Evolutionary conservation across 441 rosid species (phyloP), one percentile per base, ranked within the genome.

Genomic region (Gossypium gossypioides): DNA sequence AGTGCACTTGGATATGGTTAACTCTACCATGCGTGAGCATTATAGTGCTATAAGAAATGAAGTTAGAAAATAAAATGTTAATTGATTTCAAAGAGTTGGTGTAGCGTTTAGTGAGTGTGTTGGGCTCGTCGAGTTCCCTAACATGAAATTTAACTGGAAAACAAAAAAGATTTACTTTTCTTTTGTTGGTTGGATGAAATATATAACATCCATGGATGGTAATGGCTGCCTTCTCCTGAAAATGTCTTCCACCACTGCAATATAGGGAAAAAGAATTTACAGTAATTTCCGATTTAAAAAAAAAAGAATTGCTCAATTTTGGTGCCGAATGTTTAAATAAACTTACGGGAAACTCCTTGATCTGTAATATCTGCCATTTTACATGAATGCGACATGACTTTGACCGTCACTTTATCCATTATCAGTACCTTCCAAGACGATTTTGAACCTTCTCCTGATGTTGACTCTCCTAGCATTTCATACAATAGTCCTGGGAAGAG

Each of bases 281-380:
- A 57, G 18, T 73, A 51, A 77, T 55, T 67, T 40, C 42, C 56
- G 59, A 37, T 40, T 0, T 8, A 50, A n/a, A 51, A 51, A 51
- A 51, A 2, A 60, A 18, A 42, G n/a, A 46, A 8, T 21, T 42
- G 32, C 18, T 21, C 13, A 27, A 64, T 64, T 25, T 2, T 64
- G 6, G 46, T 8, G 27, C 1, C 21, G 10, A n/a, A 6, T n/a
- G 56, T 16, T n/a, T 32, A 18, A 10, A 63, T 8, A 25, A 66
- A 56, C 94, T 86, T 87, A 94, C 99, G 78, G 58, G 94, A 94
- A 82, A 94, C 77, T 73, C 99, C 97, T 84, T 87, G 99, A 79
- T 94, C 99, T 10, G 96, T 94, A 77, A 89, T 94, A 77, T 94
- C 97, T 2, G 94, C 88, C 97, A 94, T 94, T 80, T 90, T 92